phyloP scores from a whole-genome alignment of 108 stramenopile genomes.

The Stephanodiscus minutulus region DNA sequence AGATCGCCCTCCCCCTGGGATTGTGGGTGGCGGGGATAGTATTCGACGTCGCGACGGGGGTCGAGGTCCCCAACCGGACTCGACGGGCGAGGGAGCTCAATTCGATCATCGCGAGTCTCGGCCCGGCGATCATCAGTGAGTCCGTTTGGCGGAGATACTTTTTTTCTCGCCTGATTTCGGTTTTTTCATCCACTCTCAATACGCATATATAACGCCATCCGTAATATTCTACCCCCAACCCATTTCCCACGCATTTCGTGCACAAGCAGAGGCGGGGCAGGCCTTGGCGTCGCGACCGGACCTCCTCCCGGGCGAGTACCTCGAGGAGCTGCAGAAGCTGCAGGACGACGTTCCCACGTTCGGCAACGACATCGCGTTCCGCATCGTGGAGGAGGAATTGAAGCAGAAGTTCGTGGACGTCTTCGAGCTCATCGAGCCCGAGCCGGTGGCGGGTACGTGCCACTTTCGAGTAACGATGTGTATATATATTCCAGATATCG shows the following conservation, averaged over 20 bases:
- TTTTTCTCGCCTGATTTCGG: background rate
- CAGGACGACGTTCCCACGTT: conserved; percentile 95
- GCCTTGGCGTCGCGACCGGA: conserved; percentile 91
- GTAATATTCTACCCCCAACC: background rate
- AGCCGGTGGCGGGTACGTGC: conserved; percentile 80
- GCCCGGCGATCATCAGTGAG: conserved; percentile 93
- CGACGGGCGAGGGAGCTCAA: conserved; percentile 79
- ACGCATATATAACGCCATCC: too few relatives aligned
- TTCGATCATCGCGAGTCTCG: conserved; percentile 78
- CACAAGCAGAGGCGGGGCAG: conserved; percentile 44
- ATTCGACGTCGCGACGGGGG: conserved; percentile 65
- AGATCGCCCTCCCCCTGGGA: conserved; percentile 92
- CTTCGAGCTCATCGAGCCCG: conserved; percentile 86
- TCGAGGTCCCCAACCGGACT: conserved; percentile 46
- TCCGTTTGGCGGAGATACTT: too few relatives aligned
- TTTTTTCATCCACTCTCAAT: too few relatives aligned
- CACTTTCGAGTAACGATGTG: background rate
- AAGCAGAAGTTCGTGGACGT: conserved; percentile 75
- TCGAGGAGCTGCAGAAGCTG: conserved; percentile 94
- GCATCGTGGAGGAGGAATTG: conserved; percentile 83
- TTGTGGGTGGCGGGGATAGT: conserved; percentile 79
- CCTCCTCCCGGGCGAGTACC: conserved; percentile 90
- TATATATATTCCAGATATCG: background rate
- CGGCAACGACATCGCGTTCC: conserved; percentile 81
- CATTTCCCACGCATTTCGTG: background rate